A percentile compares a stretch with the other conserved stretches of the same genome.
Evolutionary conservation across 352 stramenopile species (phyloP).

Genomic region (Phytophthora rubi): DNA sequence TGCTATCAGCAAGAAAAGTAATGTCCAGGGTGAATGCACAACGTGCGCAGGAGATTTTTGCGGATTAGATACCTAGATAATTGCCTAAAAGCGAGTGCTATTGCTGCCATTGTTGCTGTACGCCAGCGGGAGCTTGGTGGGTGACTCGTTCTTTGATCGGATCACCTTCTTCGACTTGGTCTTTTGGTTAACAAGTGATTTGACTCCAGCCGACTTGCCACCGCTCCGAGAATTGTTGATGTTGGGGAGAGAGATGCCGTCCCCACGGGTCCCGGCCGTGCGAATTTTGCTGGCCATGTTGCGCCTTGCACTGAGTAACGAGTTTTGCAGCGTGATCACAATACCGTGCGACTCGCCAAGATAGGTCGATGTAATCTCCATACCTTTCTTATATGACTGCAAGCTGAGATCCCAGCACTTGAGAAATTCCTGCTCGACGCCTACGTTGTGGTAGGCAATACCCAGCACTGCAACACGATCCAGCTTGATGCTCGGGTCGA

Average conservation of each 20-base stretch:
- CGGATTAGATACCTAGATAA: conserved; percentile 14
- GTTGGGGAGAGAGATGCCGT: conserved; percentile 58
- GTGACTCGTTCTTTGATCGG: conserved; percentile 32
- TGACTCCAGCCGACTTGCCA: conserved; percentile 40
- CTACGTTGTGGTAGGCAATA: conserved; percentile 96
- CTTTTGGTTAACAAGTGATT: conserved; percentile 51
- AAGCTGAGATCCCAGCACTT: conserved; percentile 92
- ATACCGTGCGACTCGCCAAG: conserved; percentile 92
- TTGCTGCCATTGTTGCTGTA: conserved; percentile 35
- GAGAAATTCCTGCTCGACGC: conserved; percentile 95
- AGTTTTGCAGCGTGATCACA: conserved; percentile 92
- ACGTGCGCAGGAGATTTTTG: conserved; percentile 12
- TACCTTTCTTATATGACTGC: conserved; percentile 93
- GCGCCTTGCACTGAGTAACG: conserved; percentile 78
- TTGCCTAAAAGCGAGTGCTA: conserved; percentile 24
- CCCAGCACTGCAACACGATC: conserved; percentile 93
- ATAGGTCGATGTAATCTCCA: conserved; percentile 85
- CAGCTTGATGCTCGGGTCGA: conserved; percentile 59
- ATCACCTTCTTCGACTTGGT: conserved; percentile 38
- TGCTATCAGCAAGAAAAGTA: background rate
- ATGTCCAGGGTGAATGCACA: background rate
- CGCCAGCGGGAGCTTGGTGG: conserved; percentile 30
- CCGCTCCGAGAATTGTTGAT: conserved; percentile 36
- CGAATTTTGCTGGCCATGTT: conserved; percentile 59
- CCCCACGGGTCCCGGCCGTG: conserved; percentile 52